Evolutionary conservation across 805 yeast species (phyloP).

Genomic region (Wickerhamomyces chaumierensis): DNA sequence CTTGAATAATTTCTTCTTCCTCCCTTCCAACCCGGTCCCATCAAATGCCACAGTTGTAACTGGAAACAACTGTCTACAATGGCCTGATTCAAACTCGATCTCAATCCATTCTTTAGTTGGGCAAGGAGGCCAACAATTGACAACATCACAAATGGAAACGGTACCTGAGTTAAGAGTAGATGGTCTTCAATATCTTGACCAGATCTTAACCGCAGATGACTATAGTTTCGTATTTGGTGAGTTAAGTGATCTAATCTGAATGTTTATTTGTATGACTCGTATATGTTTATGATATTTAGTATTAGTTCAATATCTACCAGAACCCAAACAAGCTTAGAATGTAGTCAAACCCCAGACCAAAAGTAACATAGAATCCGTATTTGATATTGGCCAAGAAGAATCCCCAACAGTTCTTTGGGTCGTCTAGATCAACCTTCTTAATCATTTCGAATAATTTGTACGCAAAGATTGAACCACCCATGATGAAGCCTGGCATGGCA

Average conservation of each 20-base stretch:
- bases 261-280: no score
- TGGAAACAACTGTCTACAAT: no score
- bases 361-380: constrained; percentile 60
- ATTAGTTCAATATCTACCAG: constrained; percentile 17
- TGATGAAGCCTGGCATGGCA: constrained; percentile 77
- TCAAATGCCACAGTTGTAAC: no score
- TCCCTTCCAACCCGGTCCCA: no score
- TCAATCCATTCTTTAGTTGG: not conserved
- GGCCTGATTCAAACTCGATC: no score
- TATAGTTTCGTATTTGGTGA: not conserved
- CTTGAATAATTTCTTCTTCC: not conserved
- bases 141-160: not conserved
- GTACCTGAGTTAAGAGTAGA: not conserved
- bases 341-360: constrained; percentile 60
- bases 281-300: not conserved
- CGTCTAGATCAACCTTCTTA: constrained; percentile 61
- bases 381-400: constrained; percentile 67
- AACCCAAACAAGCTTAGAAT: constrained; percentile 36
- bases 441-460: constrained; percentile 62
- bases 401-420: constrained; percentile 75
- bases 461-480: constrained; percentile 58
- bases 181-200: not conserved
- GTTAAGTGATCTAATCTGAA: not conserved
- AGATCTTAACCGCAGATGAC: not conserved
- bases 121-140: not conserved